Percentiles rank a stretch among this genome's conserved stretches.
These are phyloP conservation scores for Termitomyces sp. DNA, from an alignment of 768 basidiomycete species.

Conservation along the genomic window DNA sequence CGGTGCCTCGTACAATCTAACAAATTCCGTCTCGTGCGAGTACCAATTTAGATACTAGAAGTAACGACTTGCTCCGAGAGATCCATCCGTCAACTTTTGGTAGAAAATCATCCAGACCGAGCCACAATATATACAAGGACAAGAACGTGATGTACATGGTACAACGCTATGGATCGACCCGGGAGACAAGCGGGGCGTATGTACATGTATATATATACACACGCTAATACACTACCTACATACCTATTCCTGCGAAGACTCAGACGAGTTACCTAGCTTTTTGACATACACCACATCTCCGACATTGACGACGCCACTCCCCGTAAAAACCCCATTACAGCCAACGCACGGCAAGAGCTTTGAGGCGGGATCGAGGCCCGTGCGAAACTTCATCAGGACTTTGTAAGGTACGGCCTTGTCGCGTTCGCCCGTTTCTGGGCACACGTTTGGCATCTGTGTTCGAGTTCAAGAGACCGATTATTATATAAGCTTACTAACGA, in stretches of 20 bases:
- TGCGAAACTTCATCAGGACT: conserved; percentile 67
- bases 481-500: no score
- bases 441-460: conserved; percentile 65
- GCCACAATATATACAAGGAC: no score
- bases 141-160: no score
- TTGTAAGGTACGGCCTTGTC: conserved; percentile 76
- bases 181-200: no score
- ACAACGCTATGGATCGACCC: no score
- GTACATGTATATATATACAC: no score
- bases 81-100: no score
- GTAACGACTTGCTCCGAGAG: no score
- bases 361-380: conserved; percentile 43
- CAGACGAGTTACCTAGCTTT: conserved; percentile 22
- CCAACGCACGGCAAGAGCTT: conserved; percentile 60
- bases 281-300: conserved; percentile 55
- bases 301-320: conserved; percentile 47
- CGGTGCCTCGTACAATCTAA: no score
- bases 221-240: background rate
- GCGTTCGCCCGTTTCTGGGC: conserved; percentile 53
- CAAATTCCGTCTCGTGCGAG: no score
- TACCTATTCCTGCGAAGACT: background rate
- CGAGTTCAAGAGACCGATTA: background rate
- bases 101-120: no score
- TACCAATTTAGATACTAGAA: no score
- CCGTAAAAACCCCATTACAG: conserved; percentile 52